Evolutionary conservation across 192 early-diverging fungal species (phyloP).

Genomic region (Umbelopsis vinacea): DNA sequence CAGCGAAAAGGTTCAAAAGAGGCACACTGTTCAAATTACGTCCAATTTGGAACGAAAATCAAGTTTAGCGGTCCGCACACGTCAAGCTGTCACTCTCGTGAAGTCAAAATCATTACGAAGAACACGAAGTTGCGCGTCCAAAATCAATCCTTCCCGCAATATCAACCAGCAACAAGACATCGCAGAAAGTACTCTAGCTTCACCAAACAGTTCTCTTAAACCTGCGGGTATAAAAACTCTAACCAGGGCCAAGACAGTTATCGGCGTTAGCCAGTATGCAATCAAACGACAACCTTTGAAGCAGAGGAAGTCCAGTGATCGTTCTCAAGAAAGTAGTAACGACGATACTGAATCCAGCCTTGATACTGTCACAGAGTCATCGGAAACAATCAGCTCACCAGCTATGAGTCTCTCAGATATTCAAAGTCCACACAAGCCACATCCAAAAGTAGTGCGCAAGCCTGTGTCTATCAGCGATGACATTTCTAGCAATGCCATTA

Average conservation of each 20-base stretch:
- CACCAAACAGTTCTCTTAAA: not conserved
- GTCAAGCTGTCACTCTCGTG: not conserved
- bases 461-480: conserved; percentile 2
- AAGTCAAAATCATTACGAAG: conserved; percentile 5
- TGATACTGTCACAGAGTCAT: not conserved
- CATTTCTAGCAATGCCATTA: not conserved
- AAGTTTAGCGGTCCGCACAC: not conserved
- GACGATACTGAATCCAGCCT: not conserved
- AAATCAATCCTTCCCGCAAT: no score
- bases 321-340: not conserved
- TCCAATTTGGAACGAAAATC: conserved; percentile 4
- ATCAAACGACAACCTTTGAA: conserved; percentile 7
- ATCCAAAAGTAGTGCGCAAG: conserved; percentile 11
- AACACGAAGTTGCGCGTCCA: not conserved
- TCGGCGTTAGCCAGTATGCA: conserved; percentile 2
- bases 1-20: not conserved
- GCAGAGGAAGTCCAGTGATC: not conserved
- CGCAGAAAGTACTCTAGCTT: not conserved
- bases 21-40: not conserved
- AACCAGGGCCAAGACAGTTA: not conserved
- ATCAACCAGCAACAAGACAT: not conserved
- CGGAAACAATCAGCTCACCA: not conserved
- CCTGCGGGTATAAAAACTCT: not conserved
- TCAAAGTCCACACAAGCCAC: conserved; percentile 14
- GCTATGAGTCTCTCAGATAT: conserved; percentile 13